Conservation (phyloP, 257 asterid species). For the Leonotis leonurus region DNA sequence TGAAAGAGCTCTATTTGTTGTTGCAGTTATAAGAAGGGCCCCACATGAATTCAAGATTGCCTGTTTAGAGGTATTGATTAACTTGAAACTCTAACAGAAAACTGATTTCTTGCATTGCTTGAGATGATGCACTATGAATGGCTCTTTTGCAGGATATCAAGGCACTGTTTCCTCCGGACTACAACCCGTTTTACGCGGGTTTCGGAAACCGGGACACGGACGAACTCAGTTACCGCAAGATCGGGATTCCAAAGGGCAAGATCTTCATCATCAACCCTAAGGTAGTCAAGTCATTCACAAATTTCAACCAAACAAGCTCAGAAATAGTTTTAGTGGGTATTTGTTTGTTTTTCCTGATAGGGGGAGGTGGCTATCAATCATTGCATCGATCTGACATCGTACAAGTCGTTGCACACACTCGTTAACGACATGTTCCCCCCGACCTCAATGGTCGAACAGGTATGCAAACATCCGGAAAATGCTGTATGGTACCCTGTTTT, state of each 20-base stretch:
- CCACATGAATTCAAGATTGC: slow-evolving; percentile 99
- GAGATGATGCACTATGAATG: neutral
- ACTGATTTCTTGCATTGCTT: neutral
- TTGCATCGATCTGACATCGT: slow-evolving; percentile 78
- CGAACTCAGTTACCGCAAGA: slow-evolving; percentile 94
- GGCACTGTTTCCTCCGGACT: slow-evolving; percentile 89
- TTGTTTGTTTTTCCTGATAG: slow-evolving; percentile 28
- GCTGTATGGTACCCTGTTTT: too few species aligned
- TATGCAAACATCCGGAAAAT: neutral
- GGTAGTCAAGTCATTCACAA: slow-evolving; percentile 32
- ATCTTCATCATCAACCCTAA: slow-evolving; percentile 94
- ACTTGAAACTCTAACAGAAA: too few species aligned
- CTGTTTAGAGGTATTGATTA: slow-evolving; percentile 74
- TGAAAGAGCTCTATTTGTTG: slow-evolving; percentile 11
- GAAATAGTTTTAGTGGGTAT: neutral
- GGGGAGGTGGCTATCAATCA: slow-evolving; percentile 98
- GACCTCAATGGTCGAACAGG: slow-evolving; percentile 91
- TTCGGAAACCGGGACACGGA: slow-evolving; percentile 97
- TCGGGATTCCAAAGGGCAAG: slow-evolving; percentile 97
- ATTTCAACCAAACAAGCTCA: neutral
- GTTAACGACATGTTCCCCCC: slow-evolving; percentile 99
- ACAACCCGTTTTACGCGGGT: slow-evolving; percentile 96
- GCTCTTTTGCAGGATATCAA: slow-evolving; percentile 75
- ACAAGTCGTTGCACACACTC: slow-evolving; percentile 84
- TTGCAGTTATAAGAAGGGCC: slow-evolving; percentile 92